Conservation (phyloP, 805 yeast species). For the Teunomyces gatunensis region DNA sequence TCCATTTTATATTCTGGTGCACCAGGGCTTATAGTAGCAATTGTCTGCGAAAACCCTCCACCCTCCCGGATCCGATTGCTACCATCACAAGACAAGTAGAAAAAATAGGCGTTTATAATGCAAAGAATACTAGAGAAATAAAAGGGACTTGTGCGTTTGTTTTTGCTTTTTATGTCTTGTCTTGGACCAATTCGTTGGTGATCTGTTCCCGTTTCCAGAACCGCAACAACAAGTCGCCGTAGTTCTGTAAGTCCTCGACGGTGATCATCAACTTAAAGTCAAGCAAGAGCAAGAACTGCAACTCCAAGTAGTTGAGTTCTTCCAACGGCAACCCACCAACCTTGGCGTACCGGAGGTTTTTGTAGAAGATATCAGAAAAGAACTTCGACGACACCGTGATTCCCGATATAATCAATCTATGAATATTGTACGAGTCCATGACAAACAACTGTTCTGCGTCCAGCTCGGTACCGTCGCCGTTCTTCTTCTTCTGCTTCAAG, state of each 20-base stretch:
- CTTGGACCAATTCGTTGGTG: conserved; percentile 33
- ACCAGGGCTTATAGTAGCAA: background rate
- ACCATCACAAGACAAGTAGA: background rate
- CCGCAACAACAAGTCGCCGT: conserved; percentile 80
- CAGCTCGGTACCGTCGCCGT: conserved; percentile 17
- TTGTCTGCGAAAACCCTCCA: too few species aligned
- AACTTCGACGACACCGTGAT: conserved; percentile 94
- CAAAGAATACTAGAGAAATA: conserved; percentile 3
- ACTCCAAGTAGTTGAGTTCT: conserved; percentile 87
- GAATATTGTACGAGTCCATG: conserved; percentile 95
- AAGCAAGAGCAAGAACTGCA: conserved; percentile 78
- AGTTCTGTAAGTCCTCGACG: conserved; percentile 85
- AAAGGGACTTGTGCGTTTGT: background rate
- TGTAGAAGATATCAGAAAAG: conserved; percentile 91
- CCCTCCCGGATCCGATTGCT: too few species aligned
- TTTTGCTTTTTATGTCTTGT: background rate
- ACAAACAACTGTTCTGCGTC: conserved; percentile 66
- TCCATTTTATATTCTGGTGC: background rate
- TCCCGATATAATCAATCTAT: conserved; percentile 89
- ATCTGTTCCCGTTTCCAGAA: conserved; percentile 77
- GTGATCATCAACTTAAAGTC: conserved; percentile 87
- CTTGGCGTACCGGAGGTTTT: conserved; percentile 90
- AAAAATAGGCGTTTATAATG: background rate
- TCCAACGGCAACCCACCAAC: conserved; percentile 94
- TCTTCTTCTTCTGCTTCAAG: conserved; percentile 22